Conservation (phyloP, 305 asterid genomes). For the Petunia hybrid region DNA sequence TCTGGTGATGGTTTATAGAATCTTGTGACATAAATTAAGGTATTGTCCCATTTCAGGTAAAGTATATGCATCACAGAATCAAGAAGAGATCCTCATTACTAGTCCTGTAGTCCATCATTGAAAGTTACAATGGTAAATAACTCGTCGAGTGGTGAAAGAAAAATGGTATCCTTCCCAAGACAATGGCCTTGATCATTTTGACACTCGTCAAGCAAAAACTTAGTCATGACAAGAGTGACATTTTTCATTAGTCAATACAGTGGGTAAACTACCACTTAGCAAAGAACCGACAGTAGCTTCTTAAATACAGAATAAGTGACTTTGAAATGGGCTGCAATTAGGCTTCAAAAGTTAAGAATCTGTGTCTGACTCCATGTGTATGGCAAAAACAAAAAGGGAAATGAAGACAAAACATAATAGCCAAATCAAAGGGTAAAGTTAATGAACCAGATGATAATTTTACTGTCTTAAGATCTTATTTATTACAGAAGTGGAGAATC, state of each 20-base stretch:
- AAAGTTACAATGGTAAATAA: background rate
- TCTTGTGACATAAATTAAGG: background rate
- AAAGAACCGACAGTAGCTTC: background rate
- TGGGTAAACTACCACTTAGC: slow-evolving; percentile 1
- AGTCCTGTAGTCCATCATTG: slow-evolving; percentile 1
- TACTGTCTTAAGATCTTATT: background rate
- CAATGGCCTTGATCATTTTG: background rate
- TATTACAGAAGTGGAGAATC: background rate
- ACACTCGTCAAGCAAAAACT: background rate
- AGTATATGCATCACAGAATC: background rate
- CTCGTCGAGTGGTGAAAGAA: slow-evolving; percentile 18
- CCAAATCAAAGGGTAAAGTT: background rate
- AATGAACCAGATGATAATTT: slow-evolving; percentile 19
- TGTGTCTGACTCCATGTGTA: background rate
- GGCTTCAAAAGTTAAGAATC: background rate
- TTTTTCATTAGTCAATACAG: background rate
- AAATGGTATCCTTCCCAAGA: background rate
- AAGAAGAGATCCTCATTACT: slow-evolving; percentile 13
- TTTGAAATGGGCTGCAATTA: slow-evolving; percentile 5
- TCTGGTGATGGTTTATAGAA: slow-evolving; percentile 13
- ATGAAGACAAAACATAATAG: background rate
- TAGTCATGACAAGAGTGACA: background rate
- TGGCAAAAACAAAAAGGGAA: background rate
- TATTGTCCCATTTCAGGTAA: slow-evolving; percentile 26
- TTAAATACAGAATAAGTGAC: background rate